These are phyloP conservation scores for Allium cepa DNA, from an alignment of 106 monocot species.

Conservation along the genomic window DNA sequence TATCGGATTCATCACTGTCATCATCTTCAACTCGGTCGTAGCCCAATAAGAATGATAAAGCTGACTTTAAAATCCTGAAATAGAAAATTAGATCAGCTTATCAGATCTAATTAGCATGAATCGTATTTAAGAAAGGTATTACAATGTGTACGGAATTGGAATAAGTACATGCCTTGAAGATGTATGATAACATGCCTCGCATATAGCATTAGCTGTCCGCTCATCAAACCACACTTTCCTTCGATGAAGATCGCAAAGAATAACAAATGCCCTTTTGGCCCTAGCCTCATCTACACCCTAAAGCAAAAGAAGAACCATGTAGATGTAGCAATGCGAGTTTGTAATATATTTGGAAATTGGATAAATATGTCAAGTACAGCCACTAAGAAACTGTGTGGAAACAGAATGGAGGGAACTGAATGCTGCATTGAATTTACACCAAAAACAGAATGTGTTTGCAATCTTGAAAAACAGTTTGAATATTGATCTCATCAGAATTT, in stretches of 20 bases:
- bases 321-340: too few relatives aligned
- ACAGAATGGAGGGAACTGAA: background rate
- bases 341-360: too few relatives aligned
- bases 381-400: background rate
- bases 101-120: background rate
- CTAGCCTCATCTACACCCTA: constrained; percentile 73
- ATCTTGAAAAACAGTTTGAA: too few relatives aligned
- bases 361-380: too few relatives aligned
- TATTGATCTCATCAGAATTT: too few relatives aligned
- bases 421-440: background rate
- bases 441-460: too few relatives aligned
- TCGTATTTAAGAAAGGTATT: background rate
- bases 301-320: background rate
- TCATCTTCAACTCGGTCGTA: constrained; percentile 66
- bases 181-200: constrained; percentile 76
- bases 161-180: constrained; percentile 50
- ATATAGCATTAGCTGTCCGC: constrained; percentile 86
- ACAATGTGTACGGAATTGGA: background rate
- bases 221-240: constrained; percentile 98
- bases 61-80: constrained; percentile 76
- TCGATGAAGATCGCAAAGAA: constrained; percentile 90
- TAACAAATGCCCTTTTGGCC: constrained; percentile 64
- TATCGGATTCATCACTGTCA: constrained; percentile 59
- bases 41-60: constrained; percentile 82
- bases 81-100: constrained; percentile 1